phyloP scores from a whole-genome alignment of 2,329 filamentous ascomycete species.

The Endoconidiophora laricicola region DNA sequence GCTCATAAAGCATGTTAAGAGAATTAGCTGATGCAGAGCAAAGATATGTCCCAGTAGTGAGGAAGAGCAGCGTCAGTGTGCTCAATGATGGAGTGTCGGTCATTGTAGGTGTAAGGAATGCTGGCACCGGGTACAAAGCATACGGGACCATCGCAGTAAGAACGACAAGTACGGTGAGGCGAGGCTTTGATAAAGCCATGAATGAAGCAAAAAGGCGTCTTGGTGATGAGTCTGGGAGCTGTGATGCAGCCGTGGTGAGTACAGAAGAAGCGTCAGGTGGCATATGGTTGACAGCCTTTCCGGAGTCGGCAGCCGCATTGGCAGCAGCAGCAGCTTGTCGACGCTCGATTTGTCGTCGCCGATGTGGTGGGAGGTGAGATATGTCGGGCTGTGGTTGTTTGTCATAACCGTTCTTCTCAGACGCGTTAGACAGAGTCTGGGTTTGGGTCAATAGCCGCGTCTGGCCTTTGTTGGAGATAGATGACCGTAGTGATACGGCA shows the following conservation, averaged over 20 bases:
- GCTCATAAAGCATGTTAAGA: slow-evolving; percentile 95
- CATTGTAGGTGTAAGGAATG: slow-evolving; percentile 55
- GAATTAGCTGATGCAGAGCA: slow-evolving; percentile 86
- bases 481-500: slow-evolving; percentile 1
- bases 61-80: slow-evolving; percentile 78
- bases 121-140: slow-evolving; percentile 80
- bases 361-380: slow-evolving; percentile 9
- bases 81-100: slow-evolving; percentile 64
- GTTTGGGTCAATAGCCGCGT: slow-evolving; percentile 5
- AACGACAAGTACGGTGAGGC: slow-evolving; percentile 78
- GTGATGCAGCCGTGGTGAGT: slow-evolving; percentile 34
- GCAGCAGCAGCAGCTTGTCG: slow-evolving; percentile 10
- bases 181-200: slow-evolving; percentile 87
- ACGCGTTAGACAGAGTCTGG: neutral
- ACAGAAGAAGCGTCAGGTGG: slow-evolving; percentile 37
- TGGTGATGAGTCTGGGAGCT: slow-evolving; percentile 32
- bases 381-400: neutral
- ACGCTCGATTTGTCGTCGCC: slow-evolving; percentile 13
- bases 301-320: slow-evolving; percentile 6
- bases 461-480: slow-evolving; percentile 1
- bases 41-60: slow-evolving; percentile 75
- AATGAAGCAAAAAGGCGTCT: slow-evolving; percentile 60
- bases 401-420: neutral
- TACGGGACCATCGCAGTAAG: slow-evolving; percentile 84
- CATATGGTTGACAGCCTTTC: slow-evolving; percentile 19